A percentile compares a stretch with the other conserved stretches of the same genome.
These are phyloP conservation scores for Fusarium globosum DNA, from an alignment of 2,329 filamentous ascomycete genomes.

Conservation along the genomic window DNA sequence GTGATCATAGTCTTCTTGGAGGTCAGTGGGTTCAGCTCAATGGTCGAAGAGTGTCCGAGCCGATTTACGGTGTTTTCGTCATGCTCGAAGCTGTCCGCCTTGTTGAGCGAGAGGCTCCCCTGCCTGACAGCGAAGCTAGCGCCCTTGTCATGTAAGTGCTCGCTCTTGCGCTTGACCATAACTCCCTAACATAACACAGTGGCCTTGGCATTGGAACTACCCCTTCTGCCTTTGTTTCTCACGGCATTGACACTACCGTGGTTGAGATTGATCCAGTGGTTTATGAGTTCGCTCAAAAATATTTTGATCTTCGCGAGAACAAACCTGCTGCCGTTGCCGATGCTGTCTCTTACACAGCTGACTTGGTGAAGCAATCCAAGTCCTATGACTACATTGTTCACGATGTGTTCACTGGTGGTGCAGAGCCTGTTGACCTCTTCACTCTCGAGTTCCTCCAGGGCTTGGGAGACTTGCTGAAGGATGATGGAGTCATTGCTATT, in stretches of 20 bases:
- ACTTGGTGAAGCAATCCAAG: conserved; percentile 55
- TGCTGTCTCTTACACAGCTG: conserved; percentile 75
- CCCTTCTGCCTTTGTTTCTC: conserved; percentile 84
- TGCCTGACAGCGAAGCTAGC: conserved; percentile 73
- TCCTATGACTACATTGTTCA: conserved; percentile 94
- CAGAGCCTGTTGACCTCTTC: conserved; percentile 89
- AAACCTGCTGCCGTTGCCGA: conserved; percentile 86
- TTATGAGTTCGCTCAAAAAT: conserved; percentile 81
- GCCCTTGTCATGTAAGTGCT: conserved; percentile 83
- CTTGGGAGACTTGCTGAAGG: conserved; percentile 76
- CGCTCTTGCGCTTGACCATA: background rate
- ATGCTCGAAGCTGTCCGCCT: conserved; percentile 94
- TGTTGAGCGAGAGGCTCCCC: conserved; percentile 67
- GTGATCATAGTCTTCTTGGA: conserved; percentile 92
- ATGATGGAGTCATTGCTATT: conserved; percentile 87
- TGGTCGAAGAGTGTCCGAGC: conserved; percentile 74
- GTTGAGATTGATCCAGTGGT: conserved; percentile 95
- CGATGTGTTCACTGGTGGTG: conserved; percentile 97
- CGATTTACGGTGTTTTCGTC: conserved; percentile 95
- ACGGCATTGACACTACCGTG: conserved; percentile 92
- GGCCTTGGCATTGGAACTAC: conserved; percentile 94
- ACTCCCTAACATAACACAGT: conserved; percentile 54
- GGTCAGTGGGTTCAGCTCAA: conserved; percentile 81
- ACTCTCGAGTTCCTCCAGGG: conserved; percentile 84
- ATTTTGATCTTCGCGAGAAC: conserved; percentile 82